A percentile compares a stretch with the other conserved stretches of the same genome.
Conservation (phyloP, 139 green algal genomes). For the Parachlorella kessleri region DNA sequence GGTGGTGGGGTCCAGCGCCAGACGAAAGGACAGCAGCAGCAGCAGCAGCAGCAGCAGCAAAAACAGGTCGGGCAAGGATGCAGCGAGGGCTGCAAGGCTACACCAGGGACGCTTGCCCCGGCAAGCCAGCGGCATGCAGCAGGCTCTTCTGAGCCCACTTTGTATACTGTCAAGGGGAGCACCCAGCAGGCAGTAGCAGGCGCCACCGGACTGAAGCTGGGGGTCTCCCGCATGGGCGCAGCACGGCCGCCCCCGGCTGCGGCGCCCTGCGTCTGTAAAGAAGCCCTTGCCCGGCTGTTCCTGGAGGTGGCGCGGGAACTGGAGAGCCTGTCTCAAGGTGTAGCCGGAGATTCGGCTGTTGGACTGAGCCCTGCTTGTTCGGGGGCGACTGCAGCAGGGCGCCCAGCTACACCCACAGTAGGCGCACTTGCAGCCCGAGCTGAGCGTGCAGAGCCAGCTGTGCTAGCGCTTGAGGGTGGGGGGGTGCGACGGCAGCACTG, state of each 20-base stretch:
- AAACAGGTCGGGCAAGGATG: neutral
- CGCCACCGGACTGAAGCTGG: slow-evolving; percentile 6
- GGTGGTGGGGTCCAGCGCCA: neutral
- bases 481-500: neutral
- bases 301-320: neutral
- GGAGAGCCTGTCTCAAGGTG: neutral
- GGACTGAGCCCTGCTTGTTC: slow-evolving; percentile 1
- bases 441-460: neutral
- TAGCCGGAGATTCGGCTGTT: no score
- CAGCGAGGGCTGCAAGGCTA: neutral
- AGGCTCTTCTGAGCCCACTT: neutral
- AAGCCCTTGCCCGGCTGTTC: slow-evolving; percentile 4
- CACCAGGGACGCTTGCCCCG: neutral
- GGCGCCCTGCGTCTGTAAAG: slow-evolving; percentile 19
- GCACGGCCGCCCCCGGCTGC: neutral
- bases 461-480: neutral
- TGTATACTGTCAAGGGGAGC: neutral
- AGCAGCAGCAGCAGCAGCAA: neutral
- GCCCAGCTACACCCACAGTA: neutral
- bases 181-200: slow-evolving; percentile 8
- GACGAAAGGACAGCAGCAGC: neutral
- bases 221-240: neutral
- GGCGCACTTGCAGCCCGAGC: neutral
- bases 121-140: neutral
- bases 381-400: slow-evolving; percentile 2